Base-by-base conservation (phyloP, 139 green algal species). In the Monoraphidium neglectum region DNA sequence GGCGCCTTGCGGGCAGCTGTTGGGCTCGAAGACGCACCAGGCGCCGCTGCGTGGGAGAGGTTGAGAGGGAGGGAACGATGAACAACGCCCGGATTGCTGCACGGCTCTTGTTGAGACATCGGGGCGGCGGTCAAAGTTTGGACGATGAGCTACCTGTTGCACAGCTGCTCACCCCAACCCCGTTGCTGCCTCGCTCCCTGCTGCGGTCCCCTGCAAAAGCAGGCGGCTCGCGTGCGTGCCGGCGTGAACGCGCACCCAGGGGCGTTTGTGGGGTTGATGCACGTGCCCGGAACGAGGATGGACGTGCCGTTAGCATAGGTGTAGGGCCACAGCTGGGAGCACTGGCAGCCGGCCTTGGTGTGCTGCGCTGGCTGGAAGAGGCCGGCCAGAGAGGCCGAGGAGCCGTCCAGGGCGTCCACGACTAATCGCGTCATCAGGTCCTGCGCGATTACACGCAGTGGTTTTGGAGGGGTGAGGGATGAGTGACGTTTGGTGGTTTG, bases 331-430 rank as follows among this genome's bases (percentile, higher is more conserved):
- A 23, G 5, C 38, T 66, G 47, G 3, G 72, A 59, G 76, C 81
- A 86, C 72, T 80, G 76, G 71, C 81, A 86, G 65, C 81, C 81
- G 47, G 63, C 81, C 33, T 57, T 32, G 2, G 81, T 83, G 40
- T 62, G 59, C 64, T 77, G 65, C 2, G 67, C 59, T 32, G 76
- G 40, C 35, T 30, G 8, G 56, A 81, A 85, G 69, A 46, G 38
- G n/a, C 80, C 80, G 15, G 61, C 26, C 16, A 79, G 40, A 3
- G 10, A 36, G 18, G 53, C 38, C 12, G n/a, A 33, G 13, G 4
- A 30, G 38, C 75, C 75, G 28, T 80, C 28, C 15, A 80, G 5
- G 0, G 65, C 57, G 23, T 38, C 24, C 36, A 75, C 75, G 37
- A 75, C 2, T 23, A 80, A 65, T 32, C 61, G 53, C 18, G 75